Evolutionary conservation across 2,329 filamentous ascomycete species (phyloP).

Genomic region (Colletotrichum liriopes): DNA sequence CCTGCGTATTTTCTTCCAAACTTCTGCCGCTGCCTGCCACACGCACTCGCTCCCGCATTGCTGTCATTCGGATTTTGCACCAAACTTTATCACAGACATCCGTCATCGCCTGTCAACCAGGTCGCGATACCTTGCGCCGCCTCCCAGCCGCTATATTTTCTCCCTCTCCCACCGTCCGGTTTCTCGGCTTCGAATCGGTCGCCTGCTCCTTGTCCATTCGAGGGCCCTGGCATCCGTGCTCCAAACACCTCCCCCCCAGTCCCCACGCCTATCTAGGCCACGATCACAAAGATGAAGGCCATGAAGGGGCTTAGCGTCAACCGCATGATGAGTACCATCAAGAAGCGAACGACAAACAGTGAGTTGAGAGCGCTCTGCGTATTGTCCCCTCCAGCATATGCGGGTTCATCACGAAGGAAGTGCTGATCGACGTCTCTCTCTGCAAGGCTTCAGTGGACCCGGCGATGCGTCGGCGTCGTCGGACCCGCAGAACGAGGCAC

Average conservation of each 20-base stretch:
- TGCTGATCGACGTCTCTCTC: constrained; percentile 38
- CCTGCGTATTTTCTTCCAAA: constrained; percentile 31
- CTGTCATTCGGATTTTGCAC: constrained; percentile 10
- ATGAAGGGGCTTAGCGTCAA: constrained; percentile 71
- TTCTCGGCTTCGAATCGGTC: neutral
- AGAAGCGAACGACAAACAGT: constrained; percentile 58
- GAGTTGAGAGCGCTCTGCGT: constrained; percentile 11
- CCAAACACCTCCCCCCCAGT: neutral
- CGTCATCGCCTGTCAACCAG: constrained; percentile 2
- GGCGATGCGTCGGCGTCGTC: constrained; percentile 35
- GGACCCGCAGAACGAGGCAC: constrained; percentile 67
- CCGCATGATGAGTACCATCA: constrained; percentile 71
- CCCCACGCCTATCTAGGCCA: neutral
- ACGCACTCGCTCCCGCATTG: constrained; percentile 13
- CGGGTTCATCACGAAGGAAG: constrained; percentile 15
- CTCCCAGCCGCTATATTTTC: neutral
- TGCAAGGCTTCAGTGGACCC: constrained; percentile 43
- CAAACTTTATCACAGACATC: constrained; percentile 20
- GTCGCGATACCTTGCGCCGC: constrained; percentile 8
- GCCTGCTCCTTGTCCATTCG: neutral
- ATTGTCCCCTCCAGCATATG: neutral
- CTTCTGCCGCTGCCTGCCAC: constrained; percentile 14
- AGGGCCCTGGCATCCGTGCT: constrained; percentile 11
- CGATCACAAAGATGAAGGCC: constrained; percentile 54
- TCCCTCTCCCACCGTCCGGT: neutral